These are phyloP conservation scores for Termitomyces sp. DNA, from an alignment of 768 basidiomycete species.

Conservation along the genomic window DNA sequence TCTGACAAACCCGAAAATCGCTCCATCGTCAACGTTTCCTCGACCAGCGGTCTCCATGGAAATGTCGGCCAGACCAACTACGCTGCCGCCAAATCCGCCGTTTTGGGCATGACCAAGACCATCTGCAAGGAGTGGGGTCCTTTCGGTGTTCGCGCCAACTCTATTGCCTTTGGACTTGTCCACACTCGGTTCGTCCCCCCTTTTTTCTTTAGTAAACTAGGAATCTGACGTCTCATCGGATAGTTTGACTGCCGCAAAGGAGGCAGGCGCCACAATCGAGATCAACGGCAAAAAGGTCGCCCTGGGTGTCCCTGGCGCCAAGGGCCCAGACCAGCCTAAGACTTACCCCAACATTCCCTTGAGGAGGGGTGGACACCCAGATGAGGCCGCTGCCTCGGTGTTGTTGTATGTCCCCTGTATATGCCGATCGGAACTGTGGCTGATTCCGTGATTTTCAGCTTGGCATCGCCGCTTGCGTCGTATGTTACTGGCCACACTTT, in stretches of 20 bases:
- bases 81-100: conserved; percentile 73
- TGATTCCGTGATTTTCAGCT: conserved; percentile 33
- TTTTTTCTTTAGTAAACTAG: neutral
- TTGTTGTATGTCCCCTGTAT: conserved; percentile 57
- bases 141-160: conserved; percentile 80
- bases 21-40: conserved; percentile 79
- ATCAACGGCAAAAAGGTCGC: conserved; percentile 82
- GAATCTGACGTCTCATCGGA: neutral
- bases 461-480: conserved; percentile 72
- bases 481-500: conserved; percentile 82
- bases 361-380: conserved; percentile 57
- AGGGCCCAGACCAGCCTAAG: conserved; percentile 26
- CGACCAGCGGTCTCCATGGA: conserved; percentile 78
- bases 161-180: conserved; percentile 72
- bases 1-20: conserved; percentile 57
- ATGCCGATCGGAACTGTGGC: neutral
- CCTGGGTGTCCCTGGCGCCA: conserved; percentile 67
- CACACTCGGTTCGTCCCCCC: conserved; percentile 54
- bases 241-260: conserved; percentile 77
- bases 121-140: conserved; percentile 85
- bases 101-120: conserved; percentile 79
- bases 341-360: conserved; percentile 52
- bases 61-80: conserved; percentile 86
- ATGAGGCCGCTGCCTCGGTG: conserved; percentile 72
- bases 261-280: conserved; percentile 68